A percentile compares a stretch with the other conserved stretches of the same genome.
Evolutionary conservation across 148 eudicot genomes (phyloP).

Genomic region (Agrostemma githago): DNA sequence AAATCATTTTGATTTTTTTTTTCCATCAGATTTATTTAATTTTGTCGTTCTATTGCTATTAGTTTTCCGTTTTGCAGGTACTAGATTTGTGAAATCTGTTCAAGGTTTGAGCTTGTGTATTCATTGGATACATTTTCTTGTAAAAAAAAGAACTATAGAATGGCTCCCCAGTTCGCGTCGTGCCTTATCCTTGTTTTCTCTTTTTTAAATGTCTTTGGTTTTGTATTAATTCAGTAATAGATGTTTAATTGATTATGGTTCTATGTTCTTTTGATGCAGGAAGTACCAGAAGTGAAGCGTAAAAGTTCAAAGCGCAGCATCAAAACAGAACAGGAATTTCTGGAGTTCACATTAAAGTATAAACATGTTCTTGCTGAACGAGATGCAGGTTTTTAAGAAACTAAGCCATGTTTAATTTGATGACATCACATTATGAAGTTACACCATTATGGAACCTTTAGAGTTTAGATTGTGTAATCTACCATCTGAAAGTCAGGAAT

Average conservation of each 20-base stretch:
- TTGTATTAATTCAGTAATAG: background rate
- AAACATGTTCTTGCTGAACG: slow-evolving; percentile 81
- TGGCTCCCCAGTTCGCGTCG: background rate
- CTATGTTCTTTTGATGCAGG: slow-evolving; percentile 42
- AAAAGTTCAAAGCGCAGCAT: slow-evolving; percentile 67
- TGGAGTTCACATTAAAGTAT: slow-evolving; percentile 88
- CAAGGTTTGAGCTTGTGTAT: background rate
- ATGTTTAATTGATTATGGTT: background rate
- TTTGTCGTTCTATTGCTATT: background rate
- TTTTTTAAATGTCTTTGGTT: background rate
- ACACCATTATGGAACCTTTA: background rate
- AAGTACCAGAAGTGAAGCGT: slow-evolving; percentile 66
- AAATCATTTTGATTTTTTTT: background rate
- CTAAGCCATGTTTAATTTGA: background rate
- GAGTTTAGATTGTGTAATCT: slow-evolving; percentile 6
- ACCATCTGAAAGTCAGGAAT: slow-evolving; percentile 6
- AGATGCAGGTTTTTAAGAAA: slow-evolving; percentile 70
- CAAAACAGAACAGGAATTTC: slow-evolving; percentile 84
- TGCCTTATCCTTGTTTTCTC: background rate
- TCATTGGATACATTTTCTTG: background rate
- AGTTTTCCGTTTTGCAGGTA: background rate
- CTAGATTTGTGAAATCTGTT: background rate
- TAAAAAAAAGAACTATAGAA: background rate
- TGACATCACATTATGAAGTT: background rate
- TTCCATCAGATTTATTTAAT: background rate